Evolutionary conservation across 2,329 filamentous ascomycete species (phyloP).

Genomic region (Coniochaeta sp.): DNA sequence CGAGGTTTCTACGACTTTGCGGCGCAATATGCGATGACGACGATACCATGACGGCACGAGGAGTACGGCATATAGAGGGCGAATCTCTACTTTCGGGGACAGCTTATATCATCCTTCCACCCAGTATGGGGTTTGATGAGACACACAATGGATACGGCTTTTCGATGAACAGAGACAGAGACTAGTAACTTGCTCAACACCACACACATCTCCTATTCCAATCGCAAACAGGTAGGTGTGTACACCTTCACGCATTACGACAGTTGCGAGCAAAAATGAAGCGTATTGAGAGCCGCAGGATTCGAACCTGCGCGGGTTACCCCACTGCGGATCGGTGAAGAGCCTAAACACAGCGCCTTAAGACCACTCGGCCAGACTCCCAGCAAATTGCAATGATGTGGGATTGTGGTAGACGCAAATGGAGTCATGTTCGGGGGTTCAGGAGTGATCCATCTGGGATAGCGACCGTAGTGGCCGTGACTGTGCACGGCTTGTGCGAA

Average conservation of each 20-base stretch:
- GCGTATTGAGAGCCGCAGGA: neutral
- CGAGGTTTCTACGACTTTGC: too few species aligned
- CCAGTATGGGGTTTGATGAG: too few species aligned
- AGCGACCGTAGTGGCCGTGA: too few species aligned
- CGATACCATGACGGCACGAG: neutral
- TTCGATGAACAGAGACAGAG: too few species aligned
- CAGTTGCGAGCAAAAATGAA: neutral
- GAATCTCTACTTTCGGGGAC: too few species aligned
- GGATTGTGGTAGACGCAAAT: neutral
- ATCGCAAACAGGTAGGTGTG: too few species aligned
- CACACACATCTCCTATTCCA: too few species aligned
- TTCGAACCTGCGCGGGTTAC: neutral
- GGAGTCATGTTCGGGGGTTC: neutral
- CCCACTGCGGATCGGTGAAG: neutral
- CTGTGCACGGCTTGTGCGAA: too few species aligned
- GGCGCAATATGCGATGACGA: neutral
- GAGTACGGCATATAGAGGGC: neutral
- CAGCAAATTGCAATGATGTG: neutral
- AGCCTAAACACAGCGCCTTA: neutral
- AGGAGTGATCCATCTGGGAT: neutral
- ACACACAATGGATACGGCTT: too few species aligned
- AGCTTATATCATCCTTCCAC: too few species aligned
- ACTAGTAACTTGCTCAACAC: too few species aligned
- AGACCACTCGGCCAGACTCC: neutral
- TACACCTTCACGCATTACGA: neutral